Evolutionary conservation across 331 rosid genomes (phyloP), one percentile per base, ranked within the genome.

Genomic region (Saraca asoca): DNA sequence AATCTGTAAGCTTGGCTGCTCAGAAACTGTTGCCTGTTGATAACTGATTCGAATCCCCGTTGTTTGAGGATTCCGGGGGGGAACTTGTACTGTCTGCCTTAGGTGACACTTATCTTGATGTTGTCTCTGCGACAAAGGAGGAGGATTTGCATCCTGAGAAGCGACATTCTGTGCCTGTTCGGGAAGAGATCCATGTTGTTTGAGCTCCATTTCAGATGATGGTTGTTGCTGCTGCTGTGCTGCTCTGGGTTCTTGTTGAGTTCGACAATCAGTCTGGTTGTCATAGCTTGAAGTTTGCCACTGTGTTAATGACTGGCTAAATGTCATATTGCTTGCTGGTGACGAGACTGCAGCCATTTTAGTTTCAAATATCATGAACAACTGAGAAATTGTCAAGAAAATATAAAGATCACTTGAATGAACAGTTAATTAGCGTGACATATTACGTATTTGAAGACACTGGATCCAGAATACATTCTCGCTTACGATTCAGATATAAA

Each of bases 1-100:
- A n/a, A 35, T 43, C 12, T 74, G 74, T 75, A 56, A 79, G 77
- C 76, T 74, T 63, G 87, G 73, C 69, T 76, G 84, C 61, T 70
- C 87, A 0, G 77, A 8, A 51, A 59, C 64, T 48, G 78, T 73
- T 37, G 85, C 75, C 72, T 85, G 87, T 67, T 81, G 90, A 79
- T 80, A 79, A 60, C 90, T 85, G 68, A 85, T 81, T 50, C 61
- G 80, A 45, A 55, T 34, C 55, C 75, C 87, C 16, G 73, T 43
- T 57, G 81, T 59, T 78, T 77, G 83, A 68, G 83, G 71, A 63
- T 57, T 65, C 72, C 61, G 89, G 41, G 49, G 65, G n/a, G 83
- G 55, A 34, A 43, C 64, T 57, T 64, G 75, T 35, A 64, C 79
- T 15, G 58, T 38, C 14, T 59, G 80, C 71, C 71, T 74, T 64